Evolutionary conservation across 345 rosid species (phyloP).

Genomic region (Theobroma cacao): DNA sequence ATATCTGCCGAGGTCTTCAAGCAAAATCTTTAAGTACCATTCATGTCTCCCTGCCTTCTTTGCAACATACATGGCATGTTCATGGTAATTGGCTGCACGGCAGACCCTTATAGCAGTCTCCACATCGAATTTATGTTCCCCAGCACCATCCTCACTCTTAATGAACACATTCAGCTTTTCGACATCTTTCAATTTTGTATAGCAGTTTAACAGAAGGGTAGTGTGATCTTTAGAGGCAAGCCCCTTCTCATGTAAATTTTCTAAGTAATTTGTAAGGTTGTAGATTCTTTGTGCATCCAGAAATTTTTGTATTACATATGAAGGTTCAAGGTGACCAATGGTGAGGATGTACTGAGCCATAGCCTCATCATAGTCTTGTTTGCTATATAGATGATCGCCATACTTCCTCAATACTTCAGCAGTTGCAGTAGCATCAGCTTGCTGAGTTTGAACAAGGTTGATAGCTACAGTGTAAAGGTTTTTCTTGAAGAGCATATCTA

Average conservation of each 20-base stretch:
- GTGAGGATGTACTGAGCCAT: constrained; percentile 93
- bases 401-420: constrained; percentile 97
- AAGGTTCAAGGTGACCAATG: constrained; percentile 96
- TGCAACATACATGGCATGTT: constrained; percentile 99
- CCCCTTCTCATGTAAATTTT: constrained; percentile 94
- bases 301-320: constrained; percentile 97
- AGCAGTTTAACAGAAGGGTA: constrained; percentile 91
- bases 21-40: constrained; percentile 87
- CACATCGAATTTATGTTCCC: constrained; percentile 93
- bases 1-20: constrained; percentile 91
- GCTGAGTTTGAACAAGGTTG: constrained; percentile 97
- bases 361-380: constrained; percentile 95
- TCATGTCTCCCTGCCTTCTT: constrained; percentile 98
- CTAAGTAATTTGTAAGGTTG: constrained; percentile 95
- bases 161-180: constrained; percentile 89
- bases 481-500: constrained; percentile 98
- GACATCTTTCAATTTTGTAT: constrained; percentile 93
- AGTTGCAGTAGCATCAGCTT: constrained; percentile 98
- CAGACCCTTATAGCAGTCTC: constrained; percentile 99
- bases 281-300: constrained; percentile 97
- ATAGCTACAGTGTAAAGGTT: constrained; percentile 90
- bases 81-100: constrained; percentile 96
- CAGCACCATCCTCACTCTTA: constrained; percentile 85
- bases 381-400: constrained; percentile 91
- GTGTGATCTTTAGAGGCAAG: constrained; percentile 99